These are phyloP conservation scores for Juncus inflexus DNA, from an alignment of 176 grass and related monocot species.

Conservation along the genomic window DNA sequence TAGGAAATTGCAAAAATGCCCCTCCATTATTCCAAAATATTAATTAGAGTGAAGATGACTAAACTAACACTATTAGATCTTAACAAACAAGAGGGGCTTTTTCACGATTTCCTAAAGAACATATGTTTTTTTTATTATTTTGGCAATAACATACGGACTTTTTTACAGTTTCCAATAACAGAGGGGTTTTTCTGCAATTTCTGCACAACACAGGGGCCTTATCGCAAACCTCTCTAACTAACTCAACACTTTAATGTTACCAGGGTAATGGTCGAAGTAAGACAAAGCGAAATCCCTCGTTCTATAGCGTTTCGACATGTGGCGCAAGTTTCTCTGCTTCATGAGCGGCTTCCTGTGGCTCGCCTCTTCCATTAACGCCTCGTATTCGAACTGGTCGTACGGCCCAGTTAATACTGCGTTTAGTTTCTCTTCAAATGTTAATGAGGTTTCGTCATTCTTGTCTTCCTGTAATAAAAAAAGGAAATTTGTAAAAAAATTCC, in stretches of 20 bases:
- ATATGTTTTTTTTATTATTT: no score
- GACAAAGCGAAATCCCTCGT: slow-evolving; percentile 37
- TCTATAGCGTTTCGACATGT: slow-evolving; percentile 43
- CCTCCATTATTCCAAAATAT: no score
- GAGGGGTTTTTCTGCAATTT: no score
- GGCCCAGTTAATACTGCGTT: slow-evolving; percentile 35
- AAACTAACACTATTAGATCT: no score
- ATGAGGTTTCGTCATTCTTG: slow-evolving; percentile 9
- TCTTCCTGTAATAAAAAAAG: slow-evolving; percentile 18
- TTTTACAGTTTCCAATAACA: no score
- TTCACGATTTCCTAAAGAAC: no score
- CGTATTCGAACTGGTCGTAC: slow-evolving; percentile 54
- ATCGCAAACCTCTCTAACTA: no score
- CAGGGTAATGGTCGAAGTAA: slow-evolving; percentile 62
- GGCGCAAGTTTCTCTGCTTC: slow-evolving; percentile 45
- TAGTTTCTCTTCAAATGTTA: slow-evolving; percentile 66
- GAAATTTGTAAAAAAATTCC: background rate
- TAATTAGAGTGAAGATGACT: no score
- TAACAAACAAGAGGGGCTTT: no score
- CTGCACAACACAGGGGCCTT: no score
- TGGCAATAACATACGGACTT: no score
- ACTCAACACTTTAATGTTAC: slow-evolving; percentile 3
- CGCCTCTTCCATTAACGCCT: slow-evolving; percentile 50
- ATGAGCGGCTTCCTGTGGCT: slow-evolving; percentile 44
- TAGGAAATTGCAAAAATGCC: no score